Percentiles rank a stretch among this genome's conserved stretches.
Conservation (phyloP, 495 filamentous ascomycete genomes). For the Tuber aestivum region DNA sequence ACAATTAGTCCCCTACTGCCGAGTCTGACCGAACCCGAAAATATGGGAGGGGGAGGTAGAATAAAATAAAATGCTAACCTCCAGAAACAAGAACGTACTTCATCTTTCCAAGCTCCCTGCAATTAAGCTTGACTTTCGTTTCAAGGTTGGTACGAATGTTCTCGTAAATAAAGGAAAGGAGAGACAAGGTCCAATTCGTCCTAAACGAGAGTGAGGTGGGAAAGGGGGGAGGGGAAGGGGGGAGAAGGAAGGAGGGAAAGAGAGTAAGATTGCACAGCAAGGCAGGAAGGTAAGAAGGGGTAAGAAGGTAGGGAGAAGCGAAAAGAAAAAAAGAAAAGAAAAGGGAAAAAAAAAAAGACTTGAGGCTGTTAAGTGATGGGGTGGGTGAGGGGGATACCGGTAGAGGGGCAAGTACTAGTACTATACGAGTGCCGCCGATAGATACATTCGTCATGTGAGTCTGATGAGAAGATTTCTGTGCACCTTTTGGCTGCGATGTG, state of each 20-base stretch:
- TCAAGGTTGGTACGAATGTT: not conserved
- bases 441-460: too few relatives aligned
- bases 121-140: not conserved
- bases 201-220: not conserved
- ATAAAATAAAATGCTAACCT: conserved; percentile 49
- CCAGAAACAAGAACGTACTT: conserved; percentile 81
- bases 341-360: conserved; percentile 23
- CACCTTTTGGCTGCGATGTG: too few relatives aligned
- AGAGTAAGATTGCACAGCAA: too few relatives aligned
- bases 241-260: conserved; percentile 1
- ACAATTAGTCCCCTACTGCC: not conserved
- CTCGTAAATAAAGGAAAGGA: not conserved
- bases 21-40: not conserved
- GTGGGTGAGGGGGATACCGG: conserved; percentile 14
- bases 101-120: conserved; percentile 51
- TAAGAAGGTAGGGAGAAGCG: conserved; percentile 1
- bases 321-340: conserved; percentile 19
- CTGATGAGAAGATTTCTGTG: too few relatives aligned
- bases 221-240: conserved; percentile 3
- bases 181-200: not conserved
- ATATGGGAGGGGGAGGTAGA: not conserved
- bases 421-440: too few relatives aligned
- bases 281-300: conserved; percentile 3
- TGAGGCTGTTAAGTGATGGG: conserved; percentile 30
- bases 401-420: not conserved